These are phyloP conservation scores for Sambucus nigra DNA, from an alignment of 129 eudicot genomes.

Conservation along the genomic window DNA sequence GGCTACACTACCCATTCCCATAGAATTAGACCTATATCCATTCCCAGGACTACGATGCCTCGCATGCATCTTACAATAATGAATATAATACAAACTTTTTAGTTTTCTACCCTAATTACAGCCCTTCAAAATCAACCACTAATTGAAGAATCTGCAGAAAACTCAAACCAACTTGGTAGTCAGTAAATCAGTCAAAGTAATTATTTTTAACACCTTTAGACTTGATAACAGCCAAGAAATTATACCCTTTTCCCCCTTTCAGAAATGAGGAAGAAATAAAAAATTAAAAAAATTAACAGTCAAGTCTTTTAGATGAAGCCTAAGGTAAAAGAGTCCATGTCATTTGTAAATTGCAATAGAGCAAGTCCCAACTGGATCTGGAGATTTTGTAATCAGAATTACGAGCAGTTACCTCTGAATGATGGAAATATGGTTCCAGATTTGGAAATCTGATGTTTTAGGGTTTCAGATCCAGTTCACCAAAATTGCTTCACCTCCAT, in stretches of 20 bases:
- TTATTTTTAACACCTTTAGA: background rate
- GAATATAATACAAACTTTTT: no score
- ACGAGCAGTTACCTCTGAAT: constrained; percentile 7
- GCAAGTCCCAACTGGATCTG: background rate
- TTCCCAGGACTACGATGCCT: constrained; percentile 59
- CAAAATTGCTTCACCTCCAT: constrained; percentile 4
- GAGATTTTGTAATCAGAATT: background rate
- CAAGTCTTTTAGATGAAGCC: background rate
- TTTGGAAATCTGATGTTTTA: constrained; percentile 8
- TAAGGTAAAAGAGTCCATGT: background rate
- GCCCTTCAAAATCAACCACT: background rate
- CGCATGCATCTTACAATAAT: constrained; percentile 20
- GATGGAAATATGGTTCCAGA: background rate
- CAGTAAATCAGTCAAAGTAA: no score
- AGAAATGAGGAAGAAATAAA: no score
- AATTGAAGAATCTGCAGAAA: no score
- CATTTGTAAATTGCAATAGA: background rate
- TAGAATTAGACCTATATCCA: constrained; percentile 58
- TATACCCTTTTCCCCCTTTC: background rate
- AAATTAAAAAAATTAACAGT: background rate
- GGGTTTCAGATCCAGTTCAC: constrained; percentile 33
- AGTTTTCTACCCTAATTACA: background rate
- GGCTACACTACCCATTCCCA: constrained; percentile 48
- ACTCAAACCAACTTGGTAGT: no score
- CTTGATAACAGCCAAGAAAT: constrained; percentile 2